Base-by-base conservation (phyloP, 2,329 filamentous ascomycete genomes). In the Aspergillus sp. region DNA sequence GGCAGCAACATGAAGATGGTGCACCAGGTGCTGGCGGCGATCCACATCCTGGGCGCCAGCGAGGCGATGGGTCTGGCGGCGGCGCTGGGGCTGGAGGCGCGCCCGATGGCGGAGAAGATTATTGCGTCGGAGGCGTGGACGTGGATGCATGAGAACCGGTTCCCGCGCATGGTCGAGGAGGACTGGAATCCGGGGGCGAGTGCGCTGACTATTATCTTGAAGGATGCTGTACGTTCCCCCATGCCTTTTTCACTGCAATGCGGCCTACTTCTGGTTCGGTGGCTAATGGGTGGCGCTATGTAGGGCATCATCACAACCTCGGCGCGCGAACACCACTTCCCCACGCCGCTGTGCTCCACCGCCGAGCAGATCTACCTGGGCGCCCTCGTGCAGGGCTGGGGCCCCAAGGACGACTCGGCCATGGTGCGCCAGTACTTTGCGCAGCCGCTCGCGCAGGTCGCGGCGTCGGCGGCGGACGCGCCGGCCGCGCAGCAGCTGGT, bases 301-400 rank as follows among this genome's bases (percentile, higher is more conserved):
- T 17, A 80, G 64, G 78, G 81, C 46, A 89, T 89, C 69, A 87
- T 89, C 65, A 88, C 86, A 1, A 80, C 82, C 21, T 84, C 84
- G 53, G 84, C 85, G 1, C 76, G 84, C 17, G 73, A 81, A 40
- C 71, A 75, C 49, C 74, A 76, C 23, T 88, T 87, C 65, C 79
- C 84, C 0, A 80, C 80, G 1, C 83, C 83, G 0, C 80, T 89
- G 64, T 82, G 81, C 50, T 80, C 78, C 34, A 76, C 79, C 0
- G 85, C 86, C 10, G 86, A 89, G 69, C 84, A 88, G 66, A 77
- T 81, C 23, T 88, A 87, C 64, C 79, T 87, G 50, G 71, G 81
- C 23, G 83, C 79, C 13, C 68, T 88, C 6, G 75, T 80, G 20
- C 79, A 81, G 38, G 86, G 85, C 9, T 84, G 76, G 57, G 76